phyloP scores from a whole-genome alignment of 2,329 filamentous ascomycete species.

The Paradendryphiella salina region DNA sequence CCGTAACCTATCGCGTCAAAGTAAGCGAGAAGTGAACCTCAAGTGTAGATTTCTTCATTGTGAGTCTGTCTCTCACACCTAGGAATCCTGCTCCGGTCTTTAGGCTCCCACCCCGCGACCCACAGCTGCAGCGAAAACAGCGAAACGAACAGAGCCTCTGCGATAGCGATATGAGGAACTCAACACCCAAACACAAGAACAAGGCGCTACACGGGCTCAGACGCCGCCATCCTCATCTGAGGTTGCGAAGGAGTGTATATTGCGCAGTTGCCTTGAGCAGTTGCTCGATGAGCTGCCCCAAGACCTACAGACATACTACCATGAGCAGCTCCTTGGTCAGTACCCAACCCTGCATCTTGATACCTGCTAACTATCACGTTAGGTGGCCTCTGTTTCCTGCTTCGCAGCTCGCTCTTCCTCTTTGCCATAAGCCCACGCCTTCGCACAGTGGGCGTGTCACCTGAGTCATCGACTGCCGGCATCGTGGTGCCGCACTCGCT shows the following conservation, averaged over 20 bases:
- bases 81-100: neutral
- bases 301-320: conserved; percentile 7
- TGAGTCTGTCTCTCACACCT: neutral
- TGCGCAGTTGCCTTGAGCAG: conserved; percentile 7
- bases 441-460: neutral
- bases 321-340: conserved; percentile 10
- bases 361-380: neutral
- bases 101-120: too few relatives aligned
- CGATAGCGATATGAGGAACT: neutral
- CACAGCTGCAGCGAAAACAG: neutral
- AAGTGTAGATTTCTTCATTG: neutral
- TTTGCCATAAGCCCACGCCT: conserved; percentile 13
- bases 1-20: neutral
- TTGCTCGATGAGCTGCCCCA: conserved; percentile 8
- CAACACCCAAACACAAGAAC: neutral
- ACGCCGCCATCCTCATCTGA: neutral
- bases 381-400: conserved; percentile 16
- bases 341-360: neutral
- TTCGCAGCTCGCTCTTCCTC: conserved; percentile 13
- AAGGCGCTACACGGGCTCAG: neutral
- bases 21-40: neutral
- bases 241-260: neutral
- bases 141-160: neutral
- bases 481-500: neutral
- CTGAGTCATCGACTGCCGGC: neutral